Percentiles rank a stretch among this genome's conserved stretches.
Conservation (phyloP, 768 basidiomycete genomes). For the Termitomyces sp. region DNA sequence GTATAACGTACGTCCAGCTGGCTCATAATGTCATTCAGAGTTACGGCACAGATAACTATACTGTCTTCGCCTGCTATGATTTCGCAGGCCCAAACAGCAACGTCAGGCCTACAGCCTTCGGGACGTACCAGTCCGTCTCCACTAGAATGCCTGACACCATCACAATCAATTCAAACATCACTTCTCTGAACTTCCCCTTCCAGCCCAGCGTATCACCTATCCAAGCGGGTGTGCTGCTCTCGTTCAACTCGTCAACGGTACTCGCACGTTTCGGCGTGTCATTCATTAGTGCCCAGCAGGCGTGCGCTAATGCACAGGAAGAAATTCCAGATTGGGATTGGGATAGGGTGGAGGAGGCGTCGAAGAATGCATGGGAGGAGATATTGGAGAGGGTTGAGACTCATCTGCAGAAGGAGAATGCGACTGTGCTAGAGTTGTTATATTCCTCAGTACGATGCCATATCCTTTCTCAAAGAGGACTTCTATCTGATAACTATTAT, state of each 20-base stretch:
- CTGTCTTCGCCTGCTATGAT: constrained; percentile 43
- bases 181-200: constrained; percentile 31
- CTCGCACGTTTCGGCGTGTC: constrained; percentile 55
- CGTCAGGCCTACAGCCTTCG: constrained; percentile 22
- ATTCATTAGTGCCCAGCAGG: constrained; percentile 44
- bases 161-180: constrained; percentile 25
- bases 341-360: constrained; percentile 32
- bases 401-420: constrained; percentile 30
- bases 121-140: constrained; percentile 34
- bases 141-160: constrained; percentile 27
- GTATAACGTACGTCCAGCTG: not conserved
- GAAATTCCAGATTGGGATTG: constrained; percentile 48
- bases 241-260: constrained; percentile 30
- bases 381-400: constrained; percentile 31
- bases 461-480: not conserved
- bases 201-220: constrained; percentile 28
- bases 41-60: constrained; percentile 44
- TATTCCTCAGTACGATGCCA: constrained; percentile 37
- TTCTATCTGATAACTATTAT: not conserved
- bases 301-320: constrained; percentile 50
- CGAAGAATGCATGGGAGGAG: constrained; percentile 35
- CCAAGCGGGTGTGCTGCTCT: constrained; percentile 41
- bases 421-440: constrained; percentile 35
- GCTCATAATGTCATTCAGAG: constrained; percentile 23
- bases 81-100: constrained; percentile 24